A percentile compares a stretch with the other conserved stretches of the same genome.
phyloP scores from a whole-genome alignment of 2,329 filamentous ascomycete species.

The Penicillium janthinellum region DNA sequence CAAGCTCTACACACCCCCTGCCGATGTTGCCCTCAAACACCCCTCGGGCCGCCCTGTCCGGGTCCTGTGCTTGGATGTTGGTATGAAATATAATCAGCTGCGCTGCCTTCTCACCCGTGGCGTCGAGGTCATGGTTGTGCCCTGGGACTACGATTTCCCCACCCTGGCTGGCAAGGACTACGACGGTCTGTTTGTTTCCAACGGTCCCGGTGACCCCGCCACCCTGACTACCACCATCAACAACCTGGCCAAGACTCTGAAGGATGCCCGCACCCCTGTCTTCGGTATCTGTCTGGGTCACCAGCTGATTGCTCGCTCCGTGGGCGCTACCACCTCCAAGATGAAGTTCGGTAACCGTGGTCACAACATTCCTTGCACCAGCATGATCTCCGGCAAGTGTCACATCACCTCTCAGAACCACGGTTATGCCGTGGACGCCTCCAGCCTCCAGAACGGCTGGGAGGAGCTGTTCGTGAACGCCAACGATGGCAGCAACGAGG shows the following conservation, averaged over 20 bases:
- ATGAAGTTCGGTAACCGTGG: constrained; percentile 99
- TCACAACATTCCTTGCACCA: constrained; percentile 98
- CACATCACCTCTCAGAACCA: constrained; percentile 99
- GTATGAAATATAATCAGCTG: constrained; percentile 97
- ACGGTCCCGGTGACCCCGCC: constrained; percentile 93
- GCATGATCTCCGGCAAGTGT: constrained; percentile 90
- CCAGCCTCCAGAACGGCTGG: constrained; percentile 76
- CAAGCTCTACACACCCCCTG: constrained; percentile 74
- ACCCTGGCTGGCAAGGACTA: constrained; percentile 77
- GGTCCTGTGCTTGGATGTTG: constrained; percentile 91
- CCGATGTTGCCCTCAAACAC: constrained; percentile 74
- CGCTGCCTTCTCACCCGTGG: constrained; percentile 88
- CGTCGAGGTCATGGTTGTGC: constrained; percentile 90
- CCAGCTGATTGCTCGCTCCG: constrained; percentile 84
- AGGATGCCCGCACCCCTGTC: constrained; percentile 79
- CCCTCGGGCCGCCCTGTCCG: constrained; percentile 84
- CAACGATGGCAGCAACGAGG: constrained; percentile 97
- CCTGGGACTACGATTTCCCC: constrained; percentile 93
- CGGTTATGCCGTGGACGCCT: constrained; percentile 87
- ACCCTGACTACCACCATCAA: constrained; percentile 76
- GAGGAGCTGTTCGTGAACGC: constrained; percentile 95
- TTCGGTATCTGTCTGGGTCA: constrained; percentile 97
- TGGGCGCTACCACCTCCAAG: constrained; percentile 83
- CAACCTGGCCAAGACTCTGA: constrained; percentile 74
- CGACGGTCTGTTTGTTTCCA: constrained; percentile 96